phyloP scores from a whole-genome alignment of 345 rosid genomes.

The Nasturtium officinale region DNA sequence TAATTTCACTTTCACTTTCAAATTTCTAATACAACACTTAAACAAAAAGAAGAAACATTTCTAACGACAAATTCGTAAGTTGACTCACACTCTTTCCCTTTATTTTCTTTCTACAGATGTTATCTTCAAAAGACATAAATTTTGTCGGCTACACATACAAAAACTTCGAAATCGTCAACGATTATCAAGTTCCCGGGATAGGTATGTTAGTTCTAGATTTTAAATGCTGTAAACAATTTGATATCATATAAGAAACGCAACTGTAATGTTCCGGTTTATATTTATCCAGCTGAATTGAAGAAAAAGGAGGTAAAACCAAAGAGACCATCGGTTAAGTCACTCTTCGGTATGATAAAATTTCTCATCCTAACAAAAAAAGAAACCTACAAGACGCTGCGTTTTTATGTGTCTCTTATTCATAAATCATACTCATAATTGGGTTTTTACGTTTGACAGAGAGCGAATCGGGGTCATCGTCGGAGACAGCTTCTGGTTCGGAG shows the following conservation, averaged over 20 bases:
- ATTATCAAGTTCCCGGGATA: constrained; percentile 83
- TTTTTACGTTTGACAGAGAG: constrained; percentile 44
- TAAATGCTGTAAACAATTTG: background rate
- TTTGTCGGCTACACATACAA: constrained; percentile 84
- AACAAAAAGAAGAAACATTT: background rate
- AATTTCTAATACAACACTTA: background rate
- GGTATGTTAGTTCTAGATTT: constrained; percentile 44
- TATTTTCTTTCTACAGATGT: constrained; percentile 55
- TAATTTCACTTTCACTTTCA: background rate
- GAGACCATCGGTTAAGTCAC: constrained; percentile 75
- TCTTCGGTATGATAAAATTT: constrained; percentile 57
- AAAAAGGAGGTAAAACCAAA: constrained; percentile 65
- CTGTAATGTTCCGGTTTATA: background rate
- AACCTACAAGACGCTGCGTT: background rate
- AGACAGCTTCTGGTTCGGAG: constrained; percentile 31
- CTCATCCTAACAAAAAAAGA: background rate
- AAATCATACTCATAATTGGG: background rate
- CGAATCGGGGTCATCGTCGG: constrained; percentile 53
- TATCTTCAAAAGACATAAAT: constrained; percentile 77
- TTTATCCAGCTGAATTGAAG: constrained; percentile 63
- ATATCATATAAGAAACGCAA: background rate
- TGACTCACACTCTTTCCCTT: background rate
- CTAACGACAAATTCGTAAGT: background rate
- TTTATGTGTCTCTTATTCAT: background rate
- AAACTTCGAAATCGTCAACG: constrained; percentile 83